Evolutionary conservation across 306 rosid species (phyloP).

Genomic region (Cyamopsis tetragonoloba): DNA sequence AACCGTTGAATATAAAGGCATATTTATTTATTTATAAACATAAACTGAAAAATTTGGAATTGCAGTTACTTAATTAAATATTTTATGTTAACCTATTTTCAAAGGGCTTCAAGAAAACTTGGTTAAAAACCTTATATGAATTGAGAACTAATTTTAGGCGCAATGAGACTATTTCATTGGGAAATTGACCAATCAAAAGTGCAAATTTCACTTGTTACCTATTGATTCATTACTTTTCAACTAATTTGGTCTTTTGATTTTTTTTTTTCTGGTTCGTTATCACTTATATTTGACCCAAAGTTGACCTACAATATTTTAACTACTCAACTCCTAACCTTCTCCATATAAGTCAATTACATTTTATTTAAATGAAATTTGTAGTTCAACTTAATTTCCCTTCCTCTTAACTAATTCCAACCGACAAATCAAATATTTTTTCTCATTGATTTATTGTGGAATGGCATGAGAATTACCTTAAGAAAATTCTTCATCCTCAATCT

Average conservation of each 20-base stretch:
- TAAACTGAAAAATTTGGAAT: background rate
- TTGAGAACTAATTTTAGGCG: background rate
- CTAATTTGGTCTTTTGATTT: too few species aligned
- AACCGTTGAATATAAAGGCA: background rate
- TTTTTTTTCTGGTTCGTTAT: background rate
- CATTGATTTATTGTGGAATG: background rate
- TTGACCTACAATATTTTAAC: slow-evolving; percentile 22
- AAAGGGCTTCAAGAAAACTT: background rate
- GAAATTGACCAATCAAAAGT: background rate
- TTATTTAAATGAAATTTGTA: background rate
- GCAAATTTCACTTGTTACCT: background rate
- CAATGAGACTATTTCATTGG: background rate
- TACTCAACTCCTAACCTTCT: slow-evolving; percentile 38
- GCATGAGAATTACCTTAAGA: background rate
- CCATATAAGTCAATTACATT: slow-evolving; percentile 12
- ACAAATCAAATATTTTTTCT: background rate
- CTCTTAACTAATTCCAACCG: slow-evolving; percentile 19
- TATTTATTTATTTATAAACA: background rate
- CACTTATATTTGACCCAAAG: slow-evolving; percentile 1
- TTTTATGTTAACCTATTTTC: background rate
- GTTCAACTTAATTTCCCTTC: slow-evolving; percentile 23
- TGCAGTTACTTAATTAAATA: background rate
- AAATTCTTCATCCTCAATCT: background rate
- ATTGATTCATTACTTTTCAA: background rate
- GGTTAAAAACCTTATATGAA: background rate